A percentile compares a stretch with the other conserved stretches of the same genome.
Evolutionary conservation across 1,284 basidiomycete species (phyloP).

Genomic region (Paramarasmius palmivorus): DNA sequence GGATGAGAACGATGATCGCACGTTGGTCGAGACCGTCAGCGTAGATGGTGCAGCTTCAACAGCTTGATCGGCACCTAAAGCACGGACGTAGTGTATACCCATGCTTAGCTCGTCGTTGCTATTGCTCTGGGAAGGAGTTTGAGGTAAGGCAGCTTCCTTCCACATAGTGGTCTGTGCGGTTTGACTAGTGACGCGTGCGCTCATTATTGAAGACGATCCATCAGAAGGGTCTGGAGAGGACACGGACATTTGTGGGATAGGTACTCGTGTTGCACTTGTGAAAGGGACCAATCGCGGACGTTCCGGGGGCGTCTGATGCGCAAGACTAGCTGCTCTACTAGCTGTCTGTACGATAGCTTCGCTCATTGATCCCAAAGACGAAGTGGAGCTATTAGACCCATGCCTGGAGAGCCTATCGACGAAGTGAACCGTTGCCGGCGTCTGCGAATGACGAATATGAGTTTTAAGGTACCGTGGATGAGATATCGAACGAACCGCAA

Average conservation of each 20-base stretch:
- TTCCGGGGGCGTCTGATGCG: slow-evolving; percentile 23
- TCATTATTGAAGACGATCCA: slow-evolving; percentile 22
- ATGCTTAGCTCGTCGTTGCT: slow-evolving; percentile 61
- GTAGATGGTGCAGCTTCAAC: slow-evolving; percentile 28
- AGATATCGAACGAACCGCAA: slow-evolving; percentile 3
- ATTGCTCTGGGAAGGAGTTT: slow-evolving; percentile 30
- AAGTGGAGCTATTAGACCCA: slow-evolving; percentile 34
- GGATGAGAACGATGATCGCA: slow-evolving; percentile 59
- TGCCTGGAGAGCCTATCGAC: slow-evolving; percentile 32
- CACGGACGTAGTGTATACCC: slow-evolving; percentile 68
- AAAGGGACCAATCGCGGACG: slow-evolving; percentile 74
- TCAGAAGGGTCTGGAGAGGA: slow-evolving; percentile 32
- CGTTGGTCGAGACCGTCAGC: slow-evolving; percentile 38
- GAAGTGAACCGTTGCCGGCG: slow-evolving; percentile 42
- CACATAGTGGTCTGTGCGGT: slow-evolving; percentile 64
- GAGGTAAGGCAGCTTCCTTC: slow-evolving; percentile 23
- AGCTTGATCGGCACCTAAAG: slow-evolving; percentile 54
- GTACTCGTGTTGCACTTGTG: slow-evolving; percentile 67
- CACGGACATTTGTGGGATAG: slow-evolving; percentile 45
- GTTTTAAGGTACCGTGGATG: background rate
- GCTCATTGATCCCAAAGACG: slow-evolving; percentile 32
- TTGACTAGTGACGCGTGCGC: slow-evolving; percentile 61
- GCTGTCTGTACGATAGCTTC: slow-evolving; percentile 52
- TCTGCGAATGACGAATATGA: slow-evolving; percentile 27
- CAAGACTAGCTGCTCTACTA: slow-evolving; percentile 43